Percentiles rank a stretch among this genome's conserved stretches.
Evolutionary conservation across 352 stramenopile genomes (phyloP).

Genomic region (Pythium pectinolyticum): DNA sequence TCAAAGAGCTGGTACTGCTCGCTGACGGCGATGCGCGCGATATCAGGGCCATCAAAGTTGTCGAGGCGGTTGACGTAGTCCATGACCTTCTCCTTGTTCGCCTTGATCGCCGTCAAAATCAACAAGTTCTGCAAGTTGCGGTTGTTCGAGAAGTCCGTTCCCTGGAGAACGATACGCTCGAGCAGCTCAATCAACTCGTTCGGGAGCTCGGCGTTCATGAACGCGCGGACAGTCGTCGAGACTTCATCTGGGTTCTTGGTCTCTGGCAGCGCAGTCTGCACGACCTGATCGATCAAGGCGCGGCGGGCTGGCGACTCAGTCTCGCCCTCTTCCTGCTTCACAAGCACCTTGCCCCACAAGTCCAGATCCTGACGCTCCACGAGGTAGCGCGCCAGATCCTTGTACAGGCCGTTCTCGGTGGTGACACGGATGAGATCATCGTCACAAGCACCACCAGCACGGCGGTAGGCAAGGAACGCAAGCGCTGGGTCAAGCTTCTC

Average conservation of each 20-base stretch:
- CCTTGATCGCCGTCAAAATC: constrained; percentile 99
- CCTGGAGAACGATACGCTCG: constrained; percentile 99
- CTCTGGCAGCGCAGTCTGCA: constrained; percentile 99
- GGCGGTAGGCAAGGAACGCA: constrained; percentile 99
- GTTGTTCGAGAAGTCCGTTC: constrained; percentile 99
- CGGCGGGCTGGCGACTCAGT: constrained; percentile 90
- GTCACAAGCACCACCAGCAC: constrained; percentile 97
- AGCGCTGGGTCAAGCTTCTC: constrained; percentile 99
- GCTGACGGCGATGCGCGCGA: constrained; percentile 98
- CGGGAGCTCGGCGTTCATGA: constrained; percentile 99
- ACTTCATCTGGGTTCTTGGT: constrained; percentile 99
- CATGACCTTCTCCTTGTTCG: constrained; percentile 97
- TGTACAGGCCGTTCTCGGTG: constrained; percentile 99
- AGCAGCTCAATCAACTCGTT: constrained; percentile 99
- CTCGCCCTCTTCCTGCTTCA: constrained; percentile 91
- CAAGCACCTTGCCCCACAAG: constrained; percentile 97
- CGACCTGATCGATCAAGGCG: constrained; percentile 98
- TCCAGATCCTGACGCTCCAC: constrained; percentile 99
- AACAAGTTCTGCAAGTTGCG: constrained; percentile 99
- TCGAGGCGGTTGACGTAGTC: constrained; percentile 99
- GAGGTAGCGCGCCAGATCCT: constrained; percentile 98
- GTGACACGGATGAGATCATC: constrained; percentile 99
- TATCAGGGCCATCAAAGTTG: constrained; percentile 99
- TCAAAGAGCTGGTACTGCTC: constrained; percentile 99
- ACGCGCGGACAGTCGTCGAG: constrained; percentile 99